Base-by-base conservation (phyloP, 257 asterid species). In the Anisodus acutangulus region DNA sequence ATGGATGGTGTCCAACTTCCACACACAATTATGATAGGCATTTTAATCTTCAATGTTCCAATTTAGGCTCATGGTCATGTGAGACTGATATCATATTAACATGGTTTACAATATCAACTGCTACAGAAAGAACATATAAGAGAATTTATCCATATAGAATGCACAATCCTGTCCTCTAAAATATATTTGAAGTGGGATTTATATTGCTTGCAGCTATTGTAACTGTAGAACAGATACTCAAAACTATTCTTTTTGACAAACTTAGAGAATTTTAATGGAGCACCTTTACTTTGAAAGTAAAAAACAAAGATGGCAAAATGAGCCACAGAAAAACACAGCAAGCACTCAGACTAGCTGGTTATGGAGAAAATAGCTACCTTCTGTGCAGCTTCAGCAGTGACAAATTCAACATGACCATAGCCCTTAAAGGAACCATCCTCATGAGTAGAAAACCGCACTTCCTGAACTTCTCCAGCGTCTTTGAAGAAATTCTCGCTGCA, bases 321-420 rank as follows among this genome's bases (percentile, higher is more conserved):
- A 43, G 55, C 62, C 45, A 39, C 8, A 7, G 2, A 69, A 16
- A 66, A 11, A n/a, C 51, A 5, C 76, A 37, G 39, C 39, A 45
- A 45, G 37, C 37, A 71, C 9, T 45, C 58, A 70, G 17, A 71
- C 39, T 9, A 45, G 58, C 31, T 39, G 51, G 49, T 17, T 15
- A 79, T 63, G 11, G 19, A 70, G 16, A 19, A 79, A 35, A 57
- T 13, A 64, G 10, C 0, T 86, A 96, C 98, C 97, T 93, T 94
- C 53, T 85, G 86, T 22, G 98, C 98, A 66, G 89, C 93, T 82
- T 91, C 98, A 54, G 88, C 78, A 58, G 95, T 84, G 67, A 94
- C 92, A 91, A 96, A 96, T 84, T 96, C 97, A 78, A 93, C 94
- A 87, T 93, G 95, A n/a, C 98, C 99, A 92, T 69, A 94, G 82